A percentile compares a stretch with the other conserved stretches of the same genome.
Evolutionary conservation across 2,329 filamentous ascomycete genomes (phyloP).

Genomic region (Aurifilum marmelostoma): DNA sequence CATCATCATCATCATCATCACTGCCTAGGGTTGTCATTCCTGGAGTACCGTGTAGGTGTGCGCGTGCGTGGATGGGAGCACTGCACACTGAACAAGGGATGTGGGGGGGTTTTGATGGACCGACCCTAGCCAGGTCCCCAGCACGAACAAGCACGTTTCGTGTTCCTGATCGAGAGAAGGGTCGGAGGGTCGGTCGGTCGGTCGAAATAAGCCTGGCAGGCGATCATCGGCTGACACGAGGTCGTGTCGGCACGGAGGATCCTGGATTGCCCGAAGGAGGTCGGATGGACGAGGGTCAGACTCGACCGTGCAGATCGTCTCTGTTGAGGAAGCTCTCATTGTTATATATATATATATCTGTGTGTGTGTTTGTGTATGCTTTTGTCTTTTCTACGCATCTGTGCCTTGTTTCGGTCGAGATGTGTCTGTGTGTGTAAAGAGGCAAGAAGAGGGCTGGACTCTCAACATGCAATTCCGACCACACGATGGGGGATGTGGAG

Average conservation of each 20-base stretch:
- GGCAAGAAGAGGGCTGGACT: background rate
- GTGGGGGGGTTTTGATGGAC: no score
- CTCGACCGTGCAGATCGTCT: background rate
- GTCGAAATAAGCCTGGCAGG: background rate
- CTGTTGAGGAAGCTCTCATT: no score
- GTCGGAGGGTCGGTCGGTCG: no score
- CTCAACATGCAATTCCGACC: background rate
- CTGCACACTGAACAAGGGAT: background rate
- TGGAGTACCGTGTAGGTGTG: no score
- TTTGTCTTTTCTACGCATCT: no score
- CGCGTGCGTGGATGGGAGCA: background rate
- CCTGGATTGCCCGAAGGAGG: background rate
- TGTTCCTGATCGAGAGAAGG: background rate
- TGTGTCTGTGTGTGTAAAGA: background rate
- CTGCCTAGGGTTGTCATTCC: no score
- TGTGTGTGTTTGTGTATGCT: background rate
- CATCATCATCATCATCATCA: no score
- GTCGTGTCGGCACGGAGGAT: background rate
- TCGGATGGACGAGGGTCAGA: background rate
- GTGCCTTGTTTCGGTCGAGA: background rate
- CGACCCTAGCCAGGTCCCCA: no score
- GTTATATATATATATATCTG: no score
- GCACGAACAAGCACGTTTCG: background rate
- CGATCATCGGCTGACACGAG: slow-evolving; percentile 2
- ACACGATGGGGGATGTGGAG: background rate